Evolutionary conservation across 257 asterid species (phyloP).

Genomic region (Solanum medicagineum): DNA sequence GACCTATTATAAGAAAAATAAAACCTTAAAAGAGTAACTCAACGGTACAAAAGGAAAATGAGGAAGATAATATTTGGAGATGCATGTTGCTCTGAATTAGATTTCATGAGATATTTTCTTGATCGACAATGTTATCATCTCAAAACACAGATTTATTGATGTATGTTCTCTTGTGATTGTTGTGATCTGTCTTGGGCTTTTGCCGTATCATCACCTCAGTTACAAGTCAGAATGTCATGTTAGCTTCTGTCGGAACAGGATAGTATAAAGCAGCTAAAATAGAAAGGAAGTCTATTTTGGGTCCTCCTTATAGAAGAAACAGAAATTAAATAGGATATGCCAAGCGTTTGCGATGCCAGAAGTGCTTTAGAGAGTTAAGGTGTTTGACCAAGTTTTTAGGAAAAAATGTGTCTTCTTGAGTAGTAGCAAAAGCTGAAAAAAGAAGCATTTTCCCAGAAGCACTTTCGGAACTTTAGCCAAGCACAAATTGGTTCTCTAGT

Average conservation of each 20-base stretch:
- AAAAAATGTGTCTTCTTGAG: neutral
- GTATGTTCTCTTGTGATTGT: neutral
- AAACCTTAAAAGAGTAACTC: neutral
- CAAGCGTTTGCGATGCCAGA: neutral
- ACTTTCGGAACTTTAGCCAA: neutral
- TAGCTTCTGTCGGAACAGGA: neutral
- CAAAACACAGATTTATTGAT: neutral
- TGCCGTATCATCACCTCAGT: neutral
- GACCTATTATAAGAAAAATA: neutral
- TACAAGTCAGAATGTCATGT: neutral
- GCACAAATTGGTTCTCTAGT: neutral
- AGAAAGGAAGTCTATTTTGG: neutral
- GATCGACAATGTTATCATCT: neutral
- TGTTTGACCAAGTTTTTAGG: neutral
- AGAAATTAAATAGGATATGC: neutral
- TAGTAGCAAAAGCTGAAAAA: neutral
- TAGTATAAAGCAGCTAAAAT: neutral
- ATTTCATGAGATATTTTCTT: neutral
- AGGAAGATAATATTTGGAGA: neutral
- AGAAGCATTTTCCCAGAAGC: neutral
- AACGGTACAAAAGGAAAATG: neutral
- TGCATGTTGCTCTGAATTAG: neutral
- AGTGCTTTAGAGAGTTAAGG: neutral
- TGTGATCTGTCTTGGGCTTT: neutral
- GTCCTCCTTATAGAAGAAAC: neutral